Percentiles rank a stretch among this genome's conserved stretches.
phyloP scores from a whole-genome alignment of 148 eudicot genomes.

The Amaranthus hypochondriacus region DNA sequence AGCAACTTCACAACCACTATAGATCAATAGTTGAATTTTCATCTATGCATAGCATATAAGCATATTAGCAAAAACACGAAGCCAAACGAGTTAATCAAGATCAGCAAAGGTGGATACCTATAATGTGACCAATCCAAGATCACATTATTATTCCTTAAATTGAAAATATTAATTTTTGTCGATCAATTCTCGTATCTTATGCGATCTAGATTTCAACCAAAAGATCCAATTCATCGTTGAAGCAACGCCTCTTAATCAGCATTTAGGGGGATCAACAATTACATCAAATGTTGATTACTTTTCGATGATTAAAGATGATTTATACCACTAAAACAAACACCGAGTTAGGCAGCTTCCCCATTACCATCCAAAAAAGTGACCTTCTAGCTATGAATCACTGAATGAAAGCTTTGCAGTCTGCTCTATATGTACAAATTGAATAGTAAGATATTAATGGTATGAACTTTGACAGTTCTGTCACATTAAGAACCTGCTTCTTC shows the following conservation, averaged over 20 bases:
- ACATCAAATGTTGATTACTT: background rate
- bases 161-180: too few relatives aligned
- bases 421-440: background rate
- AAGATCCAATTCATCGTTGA: too few relatives aligned
- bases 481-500: constrained; percentile 4
- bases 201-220: too few relatives aligned
- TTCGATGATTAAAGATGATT: background rate
- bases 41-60: too few relatives aligned
- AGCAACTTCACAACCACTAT: too few relatives aligned
- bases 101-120: too few relatives aligned
- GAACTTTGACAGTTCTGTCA: background rate
- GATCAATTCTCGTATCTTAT: too few relatives aligned
- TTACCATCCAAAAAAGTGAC: background rate
- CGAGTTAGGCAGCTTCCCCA: background rate
- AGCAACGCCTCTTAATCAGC: background rate
- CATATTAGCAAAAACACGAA: too few relatives aligned
- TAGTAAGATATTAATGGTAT: background rate
- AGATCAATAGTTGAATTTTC: too few relatives aligned
- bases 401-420: background rate
- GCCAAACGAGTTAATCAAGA: too few relatives aligned
- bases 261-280: background rate
- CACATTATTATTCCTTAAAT: too few relatives aligned
- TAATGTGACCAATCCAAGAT: too few relatives aligned
- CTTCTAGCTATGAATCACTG: background rate
- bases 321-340: background rate